Evolutionary conservation across 176 grass and related monocot genomes (phyloP).

Genomic region (Paspalum notatum): DNA sequence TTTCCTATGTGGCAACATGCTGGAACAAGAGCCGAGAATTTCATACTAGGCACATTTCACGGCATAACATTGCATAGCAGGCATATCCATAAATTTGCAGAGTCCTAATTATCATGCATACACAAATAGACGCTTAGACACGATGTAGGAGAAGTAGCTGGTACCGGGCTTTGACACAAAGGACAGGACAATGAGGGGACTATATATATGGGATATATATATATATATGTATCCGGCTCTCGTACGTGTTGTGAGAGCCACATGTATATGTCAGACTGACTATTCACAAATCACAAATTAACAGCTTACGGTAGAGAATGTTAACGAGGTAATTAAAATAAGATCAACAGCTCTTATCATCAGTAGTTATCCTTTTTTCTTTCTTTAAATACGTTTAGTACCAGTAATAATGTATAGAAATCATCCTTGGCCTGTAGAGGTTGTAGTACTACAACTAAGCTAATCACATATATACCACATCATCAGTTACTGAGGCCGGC

Average conservation of each 20-base stretch:
- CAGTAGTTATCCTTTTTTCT: no score
- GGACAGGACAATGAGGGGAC: not conserved
- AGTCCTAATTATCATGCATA: not conserved
- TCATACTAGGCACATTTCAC: no score
- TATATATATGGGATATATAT: not conserved
- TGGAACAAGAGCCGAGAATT: not conserved
- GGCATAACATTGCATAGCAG: not conserved
- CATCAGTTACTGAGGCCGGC: not conserved
- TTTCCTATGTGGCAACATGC: not conserved
- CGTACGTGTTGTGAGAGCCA: not conserved
- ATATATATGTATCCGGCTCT: not conserved
- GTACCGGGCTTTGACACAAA: not conserved
- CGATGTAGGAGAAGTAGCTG: not conserved
- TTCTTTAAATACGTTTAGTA: not conserved
- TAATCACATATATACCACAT: not conserved
- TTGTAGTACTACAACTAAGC: not conserved
- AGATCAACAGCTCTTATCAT: not conserved
- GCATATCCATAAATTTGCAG: not conserved
- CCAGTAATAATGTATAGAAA: not conserved
- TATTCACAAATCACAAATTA: not conserved
- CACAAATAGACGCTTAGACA: not conserved
- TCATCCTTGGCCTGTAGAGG: not conserved
- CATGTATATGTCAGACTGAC: not conserved
- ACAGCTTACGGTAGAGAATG: not conserved
- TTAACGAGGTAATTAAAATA: not conserved